Conservation (phyloP, 2,329 filamentous ascomycete genomes). For the Cordyceps militaris region DNA sequence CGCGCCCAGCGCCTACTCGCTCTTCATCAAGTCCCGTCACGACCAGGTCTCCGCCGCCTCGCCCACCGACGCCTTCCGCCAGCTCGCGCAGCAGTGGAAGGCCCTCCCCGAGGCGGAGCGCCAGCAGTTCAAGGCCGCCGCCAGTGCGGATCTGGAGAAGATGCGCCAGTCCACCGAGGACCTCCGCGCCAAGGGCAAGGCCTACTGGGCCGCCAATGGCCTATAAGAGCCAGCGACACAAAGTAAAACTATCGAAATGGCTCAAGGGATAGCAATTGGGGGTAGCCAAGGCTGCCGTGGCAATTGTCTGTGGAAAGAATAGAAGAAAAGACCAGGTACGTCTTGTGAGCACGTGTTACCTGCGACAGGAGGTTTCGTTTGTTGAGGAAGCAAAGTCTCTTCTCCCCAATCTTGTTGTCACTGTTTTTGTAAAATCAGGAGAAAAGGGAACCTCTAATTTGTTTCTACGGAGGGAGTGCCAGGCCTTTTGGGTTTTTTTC, state of each 20-base stretch:
- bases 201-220: conserved; percentile 17
- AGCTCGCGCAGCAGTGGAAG: conserved; percentile 36
- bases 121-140: conserved; percentile 30
- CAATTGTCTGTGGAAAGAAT: background rate
- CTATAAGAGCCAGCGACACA: background rate
- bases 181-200: conserved; percentile 11
- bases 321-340: too few relatives aligned
- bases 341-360: background rate
- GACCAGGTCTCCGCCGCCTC: conserved; percentile 20
- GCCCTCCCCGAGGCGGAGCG: conserved; percentile 34
- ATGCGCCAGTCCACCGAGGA: conserved; percentile 25
- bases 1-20: conserved; percentile 25
- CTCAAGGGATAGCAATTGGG: background rate
- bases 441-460: background rate
- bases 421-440: background rate
- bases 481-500: background rate
- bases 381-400: background rate
- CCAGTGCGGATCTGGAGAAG: conserved; percentile 15
- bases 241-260: background rate
- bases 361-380: background rate
- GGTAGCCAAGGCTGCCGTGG: background rate
- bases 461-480: background rate
- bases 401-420: background rate
- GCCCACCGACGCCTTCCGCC: conserved; percentile 19
- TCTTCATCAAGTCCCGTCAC: conserved; percentile 35